phyloP scores from a whole-genome alignment of 805 yeast species.

The Wickerhamiella cacticola region DNA sequence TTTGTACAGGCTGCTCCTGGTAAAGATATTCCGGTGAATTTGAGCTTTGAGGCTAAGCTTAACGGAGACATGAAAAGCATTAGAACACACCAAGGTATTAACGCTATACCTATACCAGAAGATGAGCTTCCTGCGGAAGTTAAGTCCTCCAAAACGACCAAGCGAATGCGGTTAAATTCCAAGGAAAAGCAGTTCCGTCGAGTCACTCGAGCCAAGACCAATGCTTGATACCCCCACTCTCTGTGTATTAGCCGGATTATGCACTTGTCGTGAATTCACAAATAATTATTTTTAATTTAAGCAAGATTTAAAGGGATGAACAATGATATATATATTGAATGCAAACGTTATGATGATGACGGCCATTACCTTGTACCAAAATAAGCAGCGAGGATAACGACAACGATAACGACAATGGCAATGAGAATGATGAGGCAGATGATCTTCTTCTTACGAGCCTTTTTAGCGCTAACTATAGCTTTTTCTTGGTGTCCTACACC shows the following conservation, averaged over 20 bases:
- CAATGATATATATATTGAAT: not conserved
- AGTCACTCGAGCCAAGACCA: conserved; percentile 2
- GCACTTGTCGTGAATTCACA: too few relatives aligned
- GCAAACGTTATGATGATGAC: not conserved
- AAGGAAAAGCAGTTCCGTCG: not conserved
- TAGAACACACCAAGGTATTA: not conserved
- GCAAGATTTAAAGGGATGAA: too few relatives aligned
- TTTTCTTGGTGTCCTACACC: conserved; percentile 89
- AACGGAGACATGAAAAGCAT: not conserved
- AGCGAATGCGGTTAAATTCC: not conserved
- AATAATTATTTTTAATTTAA: too few relatives aligned
- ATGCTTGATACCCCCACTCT: too few relatives aligned
- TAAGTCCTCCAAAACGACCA: not conserved
- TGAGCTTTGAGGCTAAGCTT: conserved; percentile 4
- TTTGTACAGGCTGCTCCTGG: not conserved
- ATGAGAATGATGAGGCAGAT: conserved; percentile 44
- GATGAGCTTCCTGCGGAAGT: not conserved
- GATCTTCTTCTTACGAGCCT: conserved; percentile 82
- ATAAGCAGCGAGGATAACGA: conserved; percentile 16
- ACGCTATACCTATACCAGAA: not conserved
- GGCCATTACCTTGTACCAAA: conserved; percentile 5
- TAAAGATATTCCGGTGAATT: not conserved
- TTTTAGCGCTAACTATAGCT: conserved; percentile 78
- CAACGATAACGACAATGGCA: conserved; percentile 24
- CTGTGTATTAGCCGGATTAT: too few relatives aligned